Evolutionary conservation across 306 rosid species (phyloP), one percentile per base, ranked within the genome.

Genomic region (Hippophae rhamnoides): DNA sequence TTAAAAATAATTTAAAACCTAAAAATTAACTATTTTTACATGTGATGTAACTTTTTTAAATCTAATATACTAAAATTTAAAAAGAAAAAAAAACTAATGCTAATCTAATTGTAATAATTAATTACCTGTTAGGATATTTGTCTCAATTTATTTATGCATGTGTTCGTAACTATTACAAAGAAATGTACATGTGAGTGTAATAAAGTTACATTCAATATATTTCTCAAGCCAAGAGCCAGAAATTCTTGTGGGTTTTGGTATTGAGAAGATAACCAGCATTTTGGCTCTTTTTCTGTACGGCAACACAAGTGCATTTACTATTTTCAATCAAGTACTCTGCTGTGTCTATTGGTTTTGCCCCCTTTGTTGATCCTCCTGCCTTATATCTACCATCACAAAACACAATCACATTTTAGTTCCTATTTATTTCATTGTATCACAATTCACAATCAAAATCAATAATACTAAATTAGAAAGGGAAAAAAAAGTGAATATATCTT

Each of bases 171-270:
- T 18, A 18, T 18, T 27, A 27, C 38, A 27, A 27, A 27, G 38
- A 27, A 27, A 27, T 27, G 38, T 27, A 27, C 38, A 27, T 27
- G 38, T 27, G 38, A 27, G 38, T 27, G 38, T 0, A 27, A 27
- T 27, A 27, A 27, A 27, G 38, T 27, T 27, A 27, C 3, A 27
- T 27, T 27, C 2, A 27, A 27, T 18, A 18, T 18, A 18, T 18
- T 52, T 65, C 9, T 77, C 48, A 89, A 43, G 97, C 97, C 59
- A 89, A 68, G 59, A 89, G 95, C 97, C 97, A 89, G 86, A 89
- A 89, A 65, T 89, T 89, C 57, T 70, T 83, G 27, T 81, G 92
- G 18, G 95, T 86, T 80, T 81, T 89, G 13, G 95, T 75, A 56
- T 81, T 85, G 74, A 89, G 86, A 69, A 89, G 86, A 75, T 69